Percentiles rank a stretch among this genome's conserved stretches.
Conservation (phyloP, 78 protist genomes). For the Mastigamoeba balamuthi region DNA sequence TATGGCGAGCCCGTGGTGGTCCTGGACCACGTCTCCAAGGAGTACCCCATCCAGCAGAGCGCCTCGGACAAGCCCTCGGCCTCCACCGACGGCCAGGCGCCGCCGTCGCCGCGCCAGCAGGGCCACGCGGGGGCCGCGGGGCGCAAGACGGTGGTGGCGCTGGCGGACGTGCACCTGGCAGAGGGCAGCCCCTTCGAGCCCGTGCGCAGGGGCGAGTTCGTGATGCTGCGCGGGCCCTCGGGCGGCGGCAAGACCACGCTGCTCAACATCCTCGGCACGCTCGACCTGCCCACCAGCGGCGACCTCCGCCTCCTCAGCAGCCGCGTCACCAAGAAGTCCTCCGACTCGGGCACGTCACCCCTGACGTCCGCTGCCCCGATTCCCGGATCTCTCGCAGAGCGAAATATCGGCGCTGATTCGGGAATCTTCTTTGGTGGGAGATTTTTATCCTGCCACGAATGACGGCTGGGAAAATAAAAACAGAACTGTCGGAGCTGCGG, state of each 20-base stretch:
- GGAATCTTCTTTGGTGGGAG: neutral
- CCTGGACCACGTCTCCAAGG: too few species aligned
- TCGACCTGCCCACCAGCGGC: slow-evolving; percentile 69
- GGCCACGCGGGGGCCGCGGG: too few species aligned
- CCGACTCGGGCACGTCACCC: neutral
- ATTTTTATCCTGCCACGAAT: neutral
- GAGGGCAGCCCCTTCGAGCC: neutral
- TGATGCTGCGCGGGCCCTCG: slow-evolving; percentile 86
- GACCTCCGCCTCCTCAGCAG: neutral
- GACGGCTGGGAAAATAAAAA: neutral
- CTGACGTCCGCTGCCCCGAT: neutral
- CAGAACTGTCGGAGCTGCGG: slow-evolving; percentile 48
- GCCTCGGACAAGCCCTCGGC: too few species aligned
- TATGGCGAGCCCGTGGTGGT: too few species aligned
- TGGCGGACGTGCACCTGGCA: neutral
- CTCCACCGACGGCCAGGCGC: too few species aligned
- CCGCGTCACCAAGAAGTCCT: neutral
- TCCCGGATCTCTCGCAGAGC: neutral
- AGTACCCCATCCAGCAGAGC: too few species aligned
- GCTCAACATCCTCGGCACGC: slow-evolving; percentile 79
- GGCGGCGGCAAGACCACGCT: slow-evolving; percentile 93
- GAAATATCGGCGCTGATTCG: too few species aligned
- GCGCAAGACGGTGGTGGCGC: neutral
- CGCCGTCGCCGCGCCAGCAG: too few species aligned
- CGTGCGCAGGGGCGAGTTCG: slow-evolving; percentile 21